Evolutionary conservation across 257 asterid species (phyloP).

Genomic region (Fraxinus pennsylvanica): DNA sequence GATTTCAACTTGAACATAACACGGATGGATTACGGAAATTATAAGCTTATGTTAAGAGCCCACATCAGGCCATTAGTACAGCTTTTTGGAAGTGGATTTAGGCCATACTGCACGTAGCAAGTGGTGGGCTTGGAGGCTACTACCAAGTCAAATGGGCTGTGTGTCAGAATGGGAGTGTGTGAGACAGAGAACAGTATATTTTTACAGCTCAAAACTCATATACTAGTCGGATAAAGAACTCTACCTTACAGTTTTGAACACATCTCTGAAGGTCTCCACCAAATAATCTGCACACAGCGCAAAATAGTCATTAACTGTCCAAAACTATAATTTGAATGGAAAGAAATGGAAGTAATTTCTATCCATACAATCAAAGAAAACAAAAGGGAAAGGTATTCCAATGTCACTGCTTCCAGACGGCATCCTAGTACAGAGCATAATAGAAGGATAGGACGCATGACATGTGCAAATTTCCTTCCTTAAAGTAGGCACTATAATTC

Average conservation of each 20-base stretch:
- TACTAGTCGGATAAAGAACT: constrained; percentile 11
- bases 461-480: background rate
- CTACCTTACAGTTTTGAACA: constrained; percentile 75
- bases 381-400: background rate
- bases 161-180: background rate
- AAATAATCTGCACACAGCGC: constrained; percentile 61
- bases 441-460: background rate
- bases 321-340: constrained; percentile 1
- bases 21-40: background rate
- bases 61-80: background rate
- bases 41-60: background rate
- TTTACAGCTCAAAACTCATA: constrained; percentile 6
- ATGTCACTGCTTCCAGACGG: background rate
- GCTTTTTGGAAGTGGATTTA: background rate
- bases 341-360: constrained; percentile 1
- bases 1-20: background rate
- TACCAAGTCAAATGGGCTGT: background rate
- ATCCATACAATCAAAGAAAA: constrained; percentile 7
- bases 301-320: constrained; percentile 27
- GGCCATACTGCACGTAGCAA: background rate
- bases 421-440: background rate
- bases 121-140: background rate
- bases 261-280: constrained; percentile 65
- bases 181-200: background rate
- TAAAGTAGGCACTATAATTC: background rate